Conservation (phyloP, 148 eudicot species). For the Silene latifolia region DNA sequence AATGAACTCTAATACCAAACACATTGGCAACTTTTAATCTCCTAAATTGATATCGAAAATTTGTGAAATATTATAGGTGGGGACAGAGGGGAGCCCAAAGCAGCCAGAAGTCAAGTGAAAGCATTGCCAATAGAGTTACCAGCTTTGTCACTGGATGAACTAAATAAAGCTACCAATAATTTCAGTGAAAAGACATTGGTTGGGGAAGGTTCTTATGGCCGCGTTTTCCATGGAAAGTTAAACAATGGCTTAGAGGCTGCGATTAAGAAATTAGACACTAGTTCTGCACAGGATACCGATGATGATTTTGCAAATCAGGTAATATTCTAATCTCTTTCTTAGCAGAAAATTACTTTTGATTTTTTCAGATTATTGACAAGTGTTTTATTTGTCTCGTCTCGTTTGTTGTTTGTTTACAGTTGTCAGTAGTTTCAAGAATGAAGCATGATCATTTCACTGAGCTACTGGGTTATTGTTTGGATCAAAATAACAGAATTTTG, state of each 20-base stretch:
- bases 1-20: no score
- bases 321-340: not conserved
- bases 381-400: no score
- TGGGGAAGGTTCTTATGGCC: constrained; percentile 89
- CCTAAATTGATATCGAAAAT: not conserved
- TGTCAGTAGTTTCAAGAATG: constrained; percentile 67
- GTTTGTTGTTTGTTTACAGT: no score
- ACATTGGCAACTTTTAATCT: no score
- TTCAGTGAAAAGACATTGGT: constrained; percentile 58
- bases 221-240: constrained; percentile 62
- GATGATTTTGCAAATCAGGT: constrained; percentile 64
- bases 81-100: constrained; percentile 67
- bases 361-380: not conserved
- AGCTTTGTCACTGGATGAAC: constrained; percentile 51
- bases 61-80: constrained; percentile 32
- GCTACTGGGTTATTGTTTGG: constrained; percentile 61
- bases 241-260: constrained; percentile 54
- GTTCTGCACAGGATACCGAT: constrained; percentile 70
- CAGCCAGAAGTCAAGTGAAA: constrained; percentile 39
- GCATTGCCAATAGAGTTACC: constrained; percentile 69
- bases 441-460: constrained; percentile 69
- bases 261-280: constrained; percentile 65
- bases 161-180: constrained; percentile 49
- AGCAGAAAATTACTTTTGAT: not conserved
- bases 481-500: constrained; percentile 56